These are phyloP conservation scores for Lentinula aciculospora DNA, from an alignment of 768 basidiomycete species.

Conservation along the genomic window DNA sequence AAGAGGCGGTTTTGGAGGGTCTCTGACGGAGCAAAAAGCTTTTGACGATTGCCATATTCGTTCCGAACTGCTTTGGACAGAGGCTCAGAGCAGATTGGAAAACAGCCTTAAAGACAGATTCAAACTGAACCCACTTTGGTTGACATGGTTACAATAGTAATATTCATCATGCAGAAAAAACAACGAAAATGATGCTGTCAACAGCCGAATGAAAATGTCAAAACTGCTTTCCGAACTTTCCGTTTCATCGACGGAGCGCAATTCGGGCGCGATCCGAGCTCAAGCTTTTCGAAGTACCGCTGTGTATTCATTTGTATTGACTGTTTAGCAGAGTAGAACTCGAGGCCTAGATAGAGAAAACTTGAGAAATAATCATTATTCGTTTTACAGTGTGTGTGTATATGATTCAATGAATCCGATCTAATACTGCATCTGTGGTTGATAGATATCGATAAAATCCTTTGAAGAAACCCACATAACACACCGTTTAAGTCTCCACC, in stretches of 20 bases:
- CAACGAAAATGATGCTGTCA: background rate
- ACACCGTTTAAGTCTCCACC: constrained; percentile 8
- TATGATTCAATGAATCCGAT: background rate
- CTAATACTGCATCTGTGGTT: no score
- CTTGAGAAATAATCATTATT: background rate
- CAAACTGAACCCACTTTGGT: background rate
- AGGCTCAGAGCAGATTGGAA: background rate
- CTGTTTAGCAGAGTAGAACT: background rate
- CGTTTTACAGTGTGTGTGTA: background rate
- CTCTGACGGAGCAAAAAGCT: background rate
- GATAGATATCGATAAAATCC: background rate
- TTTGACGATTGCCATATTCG: no score
- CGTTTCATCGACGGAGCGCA: background rate
- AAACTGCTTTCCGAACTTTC: background rate
- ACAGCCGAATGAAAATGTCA: background rate
- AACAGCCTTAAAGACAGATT: background rate
- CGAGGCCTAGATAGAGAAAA: no score
- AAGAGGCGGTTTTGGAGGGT: background rate
- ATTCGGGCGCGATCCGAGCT: no score
- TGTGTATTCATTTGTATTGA: no score
- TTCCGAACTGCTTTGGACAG: no score
- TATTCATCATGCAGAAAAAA: background rate
- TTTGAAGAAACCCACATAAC: background rate
- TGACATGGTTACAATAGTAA: background rate
- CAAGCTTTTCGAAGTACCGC: no score